These are phyloP conservation scores for Leishmania gerbilli DNA, from an alignment of 208 protist genomes.

Conservation along the genomic window DNA sequence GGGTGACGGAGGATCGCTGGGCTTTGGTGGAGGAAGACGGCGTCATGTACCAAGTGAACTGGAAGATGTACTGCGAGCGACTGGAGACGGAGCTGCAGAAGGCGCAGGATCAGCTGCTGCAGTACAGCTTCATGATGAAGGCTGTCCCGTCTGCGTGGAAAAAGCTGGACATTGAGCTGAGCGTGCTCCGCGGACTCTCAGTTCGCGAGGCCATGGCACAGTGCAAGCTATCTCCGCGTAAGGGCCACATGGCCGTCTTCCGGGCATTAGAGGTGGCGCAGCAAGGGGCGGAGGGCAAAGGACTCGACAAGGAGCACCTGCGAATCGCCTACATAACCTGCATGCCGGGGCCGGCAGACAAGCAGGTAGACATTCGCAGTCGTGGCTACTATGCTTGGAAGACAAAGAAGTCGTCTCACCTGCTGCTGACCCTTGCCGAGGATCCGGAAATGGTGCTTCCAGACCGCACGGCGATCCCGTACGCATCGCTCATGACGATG, in stretches of 20 bases:
- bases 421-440: slow-evolving; percentile 84
- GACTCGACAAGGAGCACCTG: slow-evolving; percentile 87
- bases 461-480: slow-evolving; percentile 87
- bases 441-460: slow-evolving; percentile 91
- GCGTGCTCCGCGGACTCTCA: slow-evolving; percentile 84
- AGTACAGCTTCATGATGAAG: slow-evolving; percentile 84
- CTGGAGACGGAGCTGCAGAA: slow-evolving; percentile 85
- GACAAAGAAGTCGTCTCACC: slow-evolving; percentile 88
- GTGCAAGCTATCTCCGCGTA: slow-evolving; percentile 88
- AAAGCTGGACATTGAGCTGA: slow-evolving; percentile 90
- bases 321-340: slow-evolving; percentile 88
- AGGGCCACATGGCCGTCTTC: slow-evolving; percentile 88
- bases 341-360: slow-evolving; percentile 84
- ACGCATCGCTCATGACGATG: slow-evolving; percentile 85
- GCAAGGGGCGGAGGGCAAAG: slow-evolving; percentile 87
- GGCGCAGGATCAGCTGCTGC: slow-evolving; percentile 81
- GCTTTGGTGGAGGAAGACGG: slow-evolving; percentile 89
- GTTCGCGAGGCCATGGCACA: slow-evolving; percentile 90
- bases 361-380: slow-evolving; percentile 90
- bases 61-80: slow-evolving; percentile 90
- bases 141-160: slow-evolving; percentile 90
- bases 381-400: slow-evolving; percentile 91
- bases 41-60: slow-evolving; percentile 86
- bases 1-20: slow-evolving; percentile 88
- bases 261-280: slow-evolving; percentile 83